Evolutionary conservation across 2,329 filamentous ascomycete species (phyloP), one percentile per base, ranked within the genome.

Genomic region (Fusarium neocosmosporiellum): DNA sequence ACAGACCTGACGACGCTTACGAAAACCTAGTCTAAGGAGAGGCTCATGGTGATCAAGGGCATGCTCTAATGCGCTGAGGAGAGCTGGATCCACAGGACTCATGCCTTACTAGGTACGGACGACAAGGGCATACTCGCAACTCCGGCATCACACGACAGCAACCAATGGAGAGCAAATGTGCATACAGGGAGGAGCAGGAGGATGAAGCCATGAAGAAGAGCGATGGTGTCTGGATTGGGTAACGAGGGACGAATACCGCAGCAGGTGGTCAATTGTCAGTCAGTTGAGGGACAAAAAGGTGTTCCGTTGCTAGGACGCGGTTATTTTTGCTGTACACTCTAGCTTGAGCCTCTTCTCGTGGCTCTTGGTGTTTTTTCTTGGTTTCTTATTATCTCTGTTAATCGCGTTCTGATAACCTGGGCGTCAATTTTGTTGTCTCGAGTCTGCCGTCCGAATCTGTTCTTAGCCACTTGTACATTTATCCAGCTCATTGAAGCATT

Each of bases 271-370:
- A 53, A 64, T 16, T 20, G 60, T 43, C 59, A 61, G 65, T 39
- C 59, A 66, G 65, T 39, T 39, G 46, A 29, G 63, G 63, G 65
- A 63, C 50, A 66, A 76, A 73, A 70, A 61, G 65, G 59, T 65
- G 61, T 68, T 46, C 58, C 24, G 67, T 29, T 46, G 65, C 64
- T 18, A 64, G 55, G 53, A 66, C 41, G 67, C 65, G 63, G 66
- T 57, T 70, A 9, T 46, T 46, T 11, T 72, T 73, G 75, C 66
- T 77, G 75, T 77, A 76, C 65, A 77, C 75, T 77, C 71, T 67
- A 70, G 63, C 69, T 77, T 61, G 71, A 58, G 72, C 66, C 66
- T 33, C 22, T 27, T 46, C 54, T 48, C 29, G 46, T 27, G 68
- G 55, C 73, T 74, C 70, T 66, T 37, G 62, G 61, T 71, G 66